phyloP scores from a whole-genome alignment of 2,329 filamentous ascomycete genomes.

The Calonectria honghensis region DNA sequence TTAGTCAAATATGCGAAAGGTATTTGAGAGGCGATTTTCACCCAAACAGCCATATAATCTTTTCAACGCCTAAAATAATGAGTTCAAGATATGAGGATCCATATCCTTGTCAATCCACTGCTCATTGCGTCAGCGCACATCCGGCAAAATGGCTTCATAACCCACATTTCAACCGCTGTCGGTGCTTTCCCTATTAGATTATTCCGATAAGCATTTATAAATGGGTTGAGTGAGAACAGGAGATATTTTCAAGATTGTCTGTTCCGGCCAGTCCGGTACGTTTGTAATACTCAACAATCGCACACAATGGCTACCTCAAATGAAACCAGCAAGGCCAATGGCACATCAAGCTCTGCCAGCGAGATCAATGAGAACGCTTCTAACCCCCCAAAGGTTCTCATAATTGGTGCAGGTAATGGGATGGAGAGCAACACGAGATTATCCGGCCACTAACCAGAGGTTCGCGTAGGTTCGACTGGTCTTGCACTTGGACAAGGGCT shows the following conservation, averaged over 20 bases:
- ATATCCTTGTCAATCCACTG: not conserved
- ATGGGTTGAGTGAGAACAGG: not conserved
- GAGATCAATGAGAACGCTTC: not conserved
- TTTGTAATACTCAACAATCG: no score
- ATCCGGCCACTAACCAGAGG: not conserved
- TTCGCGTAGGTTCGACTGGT: not conserved
- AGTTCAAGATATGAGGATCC: not conserved
- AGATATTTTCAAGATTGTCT: not conserved
- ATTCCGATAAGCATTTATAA: not conserved
- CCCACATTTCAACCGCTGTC: conserved; percentile 1
- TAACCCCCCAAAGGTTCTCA: not conserved
- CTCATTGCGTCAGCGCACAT: not conserved
- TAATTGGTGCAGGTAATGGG: not conserved
- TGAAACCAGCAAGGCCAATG: not conserved
- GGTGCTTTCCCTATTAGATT: conserved; percentile 6
- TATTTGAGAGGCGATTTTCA: not conserved
- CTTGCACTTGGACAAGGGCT: not conserved
- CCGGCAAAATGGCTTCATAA: conserved; percentile 3
- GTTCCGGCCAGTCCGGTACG: no score
- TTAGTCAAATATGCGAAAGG: no score
- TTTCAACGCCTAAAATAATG: not conserved
- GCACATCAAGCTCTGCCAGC: not conserved
- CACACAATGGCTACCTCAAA: not conserved
- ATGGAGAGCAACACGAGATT: not conserved
- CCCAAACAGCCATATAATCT: not conserved